Base-by-base conservation (phyloP, 1,139 yeast species). In the Kurtzmaniella quercitrusa region DNA sequence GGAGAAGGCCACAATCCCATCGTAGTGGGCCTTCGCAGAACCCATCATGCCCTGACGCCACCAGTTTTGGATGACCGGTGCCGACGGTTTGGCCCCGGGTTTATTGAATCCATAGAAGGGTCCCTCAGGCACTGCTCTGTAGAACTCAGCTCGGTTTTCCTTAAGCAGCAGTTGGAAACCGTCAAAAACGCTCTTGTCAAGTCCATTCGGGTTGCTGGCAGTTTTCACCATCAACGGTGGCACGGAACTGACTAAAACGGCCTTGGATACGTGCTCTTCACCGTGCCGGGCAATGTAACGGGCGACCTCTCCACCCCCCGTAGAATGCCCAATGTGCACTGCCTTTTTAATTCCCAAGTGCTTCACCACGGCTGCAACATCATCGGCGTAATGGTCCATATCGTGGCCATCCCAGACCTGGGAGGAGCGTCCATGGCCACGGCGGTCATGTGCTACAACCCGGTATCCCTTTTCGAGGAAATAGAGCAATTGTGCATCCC, bases 241-340 rank as follows among this genome's bases (percentile, higher is more conserved):
- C n/a, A 53, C 45, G 3, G 56, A 54, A 10, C 55, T 53, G 38
- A 53, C 50, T 27, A 53, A 49, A n/a, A 52, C 43, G 7, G 53
- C 55, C 29, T 53, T 52, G 47, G 41, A 47, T 9, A 51, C 55
- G 11, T 41, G 44, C 21, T 18, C 25, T 14, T 49, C 44, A 6
- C 56, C 56, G 40, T 52, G 52, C 8, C 55, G 45, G 3, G 42
- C 49, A 38, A 52, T 46, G 46, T 50, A 53, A 23, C 53, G 44
- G 3, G 52, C 54, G n/a, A 53, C 55, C 39, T 53, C 56, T 16
- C 56, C 57, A 19, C 56, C 57, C 11, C 57, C 57, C 12, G 57
- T 53, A 10, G 56, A 52, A 42, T 53, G 57, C 3, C 57, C 57
- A 19, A 53, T 41, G 40, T 50, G 56, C 23, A 53, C 42, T 9